Evolutionary conservation across 1,284 basidiomycete species (phyloP).

Genomic region (Moesziomyces globuligerus): DNA sequence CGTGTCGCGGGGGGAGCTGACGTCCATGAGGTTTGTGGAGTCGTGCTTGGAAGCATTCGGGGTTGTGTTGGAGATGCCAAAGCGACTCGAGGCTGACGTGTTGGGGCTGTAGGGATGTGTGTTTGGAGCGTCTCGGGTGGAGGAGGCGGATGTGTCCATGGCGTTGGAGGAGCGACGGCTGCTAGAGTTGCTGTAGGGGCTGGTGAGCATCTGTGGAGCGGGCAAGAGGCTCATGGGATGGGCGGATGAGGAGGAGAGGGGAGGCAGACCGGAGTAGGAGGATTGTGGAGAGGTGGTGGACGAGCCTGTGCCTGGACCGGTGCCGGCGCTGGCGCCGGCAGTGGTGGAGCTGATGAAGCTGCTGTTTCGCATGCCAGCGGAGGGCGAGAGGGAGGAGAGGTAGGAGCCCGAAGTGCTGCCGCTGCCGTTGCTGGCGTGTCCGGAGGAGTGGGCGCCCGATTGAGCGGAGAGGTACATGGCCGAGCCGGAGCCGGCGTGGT

Average conservation of each 20-base stretch:
- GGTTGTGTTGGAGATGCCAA: slow-evolving; percentile 16
- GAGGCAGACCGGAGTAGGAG: slow-evolving; percentile 38
- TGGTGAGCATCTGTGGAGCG: slow-evolving; percentile 37
- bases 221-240: slow-evolving; percentile 34
- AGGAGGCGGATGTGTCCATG: slow-evolving; percentile 46
- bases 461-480: slow-evolving; percentile 48
- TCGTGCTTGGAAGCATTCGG: slow-evolving; percentile 17
- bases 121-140: slow-evolving; percentile 25
- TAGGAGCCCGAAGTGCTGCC: slow-evolving; percentile 7
- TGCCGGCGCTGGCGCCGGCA: background rate
- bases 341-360: slow-evolving; percentile 30
- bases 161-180: slow-evolving; percentile 48
- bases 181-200: slow-evolving; percentile 32
- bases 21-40: slow-evolving; percentile 33
- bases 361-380: slow-evolving; percentile 39
- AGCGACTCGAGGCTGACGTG: slow-evolving; percentile 26
- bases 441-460: slow-evolving; percentile 16
- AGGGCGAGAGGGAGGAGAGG: slow-evolving; percentile 29
- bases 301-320: slow-evolving; percentile 1
- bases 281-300: slow-evolving; percentile 20
- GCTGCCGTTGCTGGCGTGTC: slow-evolving; percentile 27
- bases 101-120: slow-evolving; percentile 43
- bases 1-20: slow-evolving; percentile 23
- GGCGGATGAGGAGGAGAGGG: slow-evolving; percentile 18
- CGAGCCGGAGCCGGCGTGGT: slow-evolving; percentile 9